Evolutionary conservation across 2,329 filamentous ascomycete genomes (phyloP).

Genomic region (Dactylonectria macrodidyma): DNA sequence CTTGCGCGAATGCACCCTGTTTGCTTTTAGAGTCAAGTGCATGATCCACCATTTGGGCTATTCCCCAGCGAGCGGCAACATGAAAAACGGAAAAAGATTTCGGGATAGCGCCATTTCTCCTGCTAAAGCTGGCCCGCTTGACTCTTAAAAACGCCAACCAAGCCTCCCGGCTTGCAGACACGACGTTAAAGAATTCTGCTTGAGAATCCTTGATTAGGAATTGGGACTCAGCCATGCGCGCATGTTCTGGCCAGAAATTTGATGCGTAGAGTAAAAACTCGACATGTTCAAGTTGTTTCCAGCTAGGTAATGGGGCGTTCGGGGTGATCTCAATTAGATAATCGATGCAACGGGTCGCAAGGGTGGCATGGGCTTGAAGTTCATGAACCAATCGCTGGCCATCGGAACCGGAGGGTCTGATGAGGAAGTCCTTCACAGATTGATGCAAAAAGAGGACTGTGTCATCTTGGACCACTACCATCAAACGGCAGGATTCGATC

Average conservation of each 20-base stretch:
- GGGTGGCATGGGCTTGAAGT: background rate
- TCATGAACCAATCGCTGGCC: background rate
- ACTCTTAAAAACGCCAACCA: background rate
- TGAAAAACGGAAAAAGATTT: background rate
- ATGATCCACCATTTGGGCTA: background rate
- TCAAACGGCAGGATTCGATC: conserved; percentile 33
- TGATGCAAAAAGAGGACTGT: conserved; percentile 34
- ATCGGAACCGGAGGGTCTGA: background rate
- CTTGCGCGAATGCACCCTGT: background rate
- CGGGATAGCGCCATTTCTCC: background rate
- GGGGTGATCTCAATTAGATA: background rate
- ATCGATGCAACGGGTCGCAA: conserved; percentile 4
- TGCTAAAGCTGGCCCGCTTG: no score
- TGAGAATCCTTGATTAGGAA: background rate
- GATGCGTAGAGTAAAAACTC: background rate
- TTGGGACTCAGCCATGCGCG: background rate
- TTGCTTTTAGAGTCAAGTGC: background rate
- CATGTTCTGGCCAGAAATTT: conserved; percentile 1
- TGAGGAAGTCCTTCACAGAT: conserved; percentile 38
- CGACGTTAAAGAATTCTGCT: conserved; percentile 1
- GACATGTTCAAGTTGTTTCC: background rate
- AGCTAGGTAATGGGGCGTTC: background rate
- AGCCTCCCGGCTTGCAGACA: background rate
- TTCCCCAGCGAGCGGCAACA: conserved; percentile 4
- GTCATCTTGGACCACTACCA: conserved; percentile 34